Percentiles rank a stretch among this genome's conserved stretches.
phyloP scores from a whole-genome alignment of 2,329 filamentous ascomycete species.

The Colletotrichum nymphaeae region DNA sequence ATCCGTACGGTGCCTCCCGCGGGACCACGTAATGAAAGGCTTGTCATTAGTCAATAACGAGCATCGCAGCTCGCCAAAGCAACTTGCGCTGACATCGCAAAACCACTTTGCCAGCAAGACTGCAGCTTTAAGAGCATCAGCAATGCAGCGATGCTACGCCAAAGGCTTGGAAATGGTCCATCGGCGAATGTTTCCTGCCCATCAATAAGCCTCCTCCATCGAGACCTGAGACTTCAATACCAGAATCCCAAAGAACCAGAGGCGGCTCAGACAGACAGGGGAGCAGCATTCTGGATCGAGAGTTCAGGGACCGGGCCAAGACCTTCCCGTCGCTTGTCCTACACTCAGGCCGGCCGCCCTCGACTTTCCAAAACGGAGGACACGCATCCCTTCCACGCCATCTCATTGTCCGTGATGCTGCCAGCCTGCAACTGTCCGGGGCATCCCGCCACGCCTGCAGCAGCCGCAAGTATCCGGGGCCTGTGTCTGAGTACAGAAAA shows the following conservation, averaged over 20 bases:
- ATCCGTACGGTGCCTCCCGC: neutral
- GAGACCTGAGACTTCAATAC: neutral
- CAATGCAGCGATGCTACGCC: too few relatives aligned
- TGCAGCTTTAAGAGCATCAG: neutral
- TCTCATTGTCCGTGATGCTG: conserved; percentile 15
- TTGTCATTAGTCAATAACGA: conserved; percentile 16
- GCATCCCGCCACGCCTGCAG: conserved; percentile 2
- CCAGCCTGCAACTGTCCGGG: conserved; percentile 17
- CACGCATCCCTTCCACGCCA: conserved; percentile 22
- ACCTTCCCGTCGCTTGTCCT: conserved; percentile 16
- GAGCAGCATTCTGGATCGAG: neutral
- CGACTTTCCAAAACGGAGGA: conserved; percentile 29
- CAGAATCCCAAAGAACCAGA: neutral
- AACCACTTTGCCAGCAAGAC: neutral
- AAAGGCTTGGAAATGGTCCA: neutral
- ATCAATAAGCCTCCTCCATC: neutral
- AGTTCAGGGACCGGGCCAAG: conserved; percentile 25
- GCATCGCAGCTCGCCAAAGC: neutral
- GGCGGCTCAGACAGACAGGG: too few relatives aligned
- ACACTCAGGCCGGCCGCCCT: conserved; percentile 5
- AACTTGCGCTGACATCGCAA: conserved; percentile 4
- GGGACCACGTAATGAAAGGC: conserved; percentile 18
- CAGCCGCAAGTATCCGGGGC: neutral
- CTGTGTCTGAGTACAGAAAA: neutral
- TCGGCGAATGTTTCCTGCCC: neutral